These are phyloP conservation scores for Globisporangium emineosum DNA, from an alignment of 352 stramenopile species.

Conservation along the genomic window DNA sequence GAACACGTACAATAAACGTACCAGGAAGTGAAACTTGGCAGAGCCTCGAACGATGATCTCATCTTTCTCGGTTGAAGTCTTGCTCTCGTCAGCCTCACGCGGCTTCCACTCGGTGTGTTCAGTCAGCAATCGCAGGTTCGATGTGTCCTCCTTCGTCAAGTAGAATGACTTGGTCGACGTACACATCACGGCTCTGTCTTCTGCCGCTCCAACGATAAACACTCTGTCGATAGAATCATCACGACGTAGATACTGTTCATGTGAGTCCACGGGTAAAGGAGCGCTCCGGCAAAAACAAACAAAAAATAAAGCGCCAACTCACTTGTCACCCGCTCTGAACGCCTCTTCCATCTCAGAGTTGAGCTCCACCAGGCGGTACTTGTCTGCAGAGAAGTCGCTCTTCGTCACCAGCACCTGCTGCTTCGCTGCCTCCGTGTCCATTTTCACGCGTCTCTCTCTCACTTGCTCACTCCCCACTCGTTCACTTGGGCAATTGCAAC, in stretches of 20 bases:
- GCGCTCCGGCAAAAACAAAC: no score
- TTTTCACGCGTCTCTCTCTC: neutral
- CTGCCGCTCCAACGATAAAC: constrained; percentile 57
- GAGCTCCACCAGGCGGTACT: constrained; percentile 60
- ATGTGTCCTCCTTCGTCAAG: constrained; percentile 80
- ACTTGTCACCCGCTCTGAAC: constrained; percentile 47
- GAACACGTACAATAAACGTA: constrained; percentile 17
- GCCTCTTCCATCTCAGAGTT: constrained; percentile 60
- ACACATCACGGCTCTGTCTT: constrained; percentile 66
- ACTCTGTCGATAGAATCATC: constrained; percentile 29
- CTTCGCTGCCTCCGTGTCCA: neutral
- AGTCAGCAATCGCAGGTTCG: constrained; percentile 73
- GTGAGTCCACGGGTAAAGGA: neutral
- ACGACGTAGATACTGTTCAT: constrained; percentile 2
- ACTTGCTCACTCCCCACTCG: neutral
- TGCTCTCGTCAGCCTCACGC: constrained; percentile 19
- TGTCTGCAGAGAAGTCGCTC: constrained; percentile 49
- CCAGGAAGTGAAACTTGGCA: constrained; percentile 63
- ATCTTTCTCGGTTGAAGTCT: constrained; percentile 2
- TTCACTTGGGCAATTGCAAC: neutral
- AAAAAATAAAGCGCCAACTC: constrained; percentile 2
- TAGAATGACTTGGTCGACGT: constrained; percentile 67
- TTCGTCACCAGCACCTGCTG: constrained; percentile 44
- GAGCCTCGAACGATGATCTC: constrained; percentile 55
- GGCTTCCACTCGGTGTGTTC: constrained; percentile 49